Base-by-base conservation (phyloP, 2,329 filamentous ascomycete species). In the Fusarium anguioides region DNA sequence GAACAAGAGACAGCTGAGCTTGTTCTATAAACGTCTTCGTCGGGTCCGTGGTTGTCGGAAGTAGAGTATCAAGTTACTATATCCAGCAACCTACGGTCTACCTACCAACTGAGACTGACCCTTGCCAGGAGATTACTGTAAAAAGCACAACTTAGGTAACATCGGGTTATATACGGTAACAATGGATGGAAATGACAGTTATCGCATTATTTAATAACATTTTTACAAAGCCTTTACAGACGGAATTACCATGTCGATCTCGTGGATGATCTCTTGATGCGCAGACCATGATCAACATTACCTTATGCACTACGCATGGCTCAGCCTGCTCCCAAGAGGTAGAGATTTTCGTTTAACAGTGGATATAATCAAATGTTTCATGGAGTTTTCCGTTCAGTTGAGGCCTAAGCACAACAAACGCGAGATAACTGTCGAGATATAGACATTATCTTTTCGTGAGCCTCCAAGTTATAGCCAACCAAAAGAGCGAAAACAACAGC, bases 1-100 rank as follows among this genome's bases (percentile, higher is more conserved):
- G 39, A 37, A 57, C 37, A 60, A 42, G 40, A 21, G 42, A 55
- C 57, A 41, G 48, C 48, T 50, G 54, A 58, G 47, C 54, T 49
- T 52, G 46, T 44, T 37, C 39, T 36, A 50, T 66, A 60, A 70
- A 68, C 66, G 51, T 56, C 50, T 55, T 40, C 24, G 23, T 58
- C 27, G 36, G 48, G 53, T 31, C 58, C 31, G 46, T 40, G 52
- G 40, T 50, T 44, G 48, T 60, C 37, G 26, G 61, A 56, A 27
- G 46, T 68, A 55, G 47, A 68, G 60, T 51, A 48, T 39, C 23
- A 48, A 51, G 60, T 70, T 72, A 58, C 70, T 73, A 72, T 70
- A 70, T 72, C 60, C 56, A 60, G 70, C 63, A 47, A 46, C 54
- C 37, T n/a, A n/a, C n/a, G n/a, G n/a, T n/a, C n/a, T 37, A 53